phyloP scores from a whole-genome alignment of 208 protist species.

The Wallacemonas rigidus region DNA sequence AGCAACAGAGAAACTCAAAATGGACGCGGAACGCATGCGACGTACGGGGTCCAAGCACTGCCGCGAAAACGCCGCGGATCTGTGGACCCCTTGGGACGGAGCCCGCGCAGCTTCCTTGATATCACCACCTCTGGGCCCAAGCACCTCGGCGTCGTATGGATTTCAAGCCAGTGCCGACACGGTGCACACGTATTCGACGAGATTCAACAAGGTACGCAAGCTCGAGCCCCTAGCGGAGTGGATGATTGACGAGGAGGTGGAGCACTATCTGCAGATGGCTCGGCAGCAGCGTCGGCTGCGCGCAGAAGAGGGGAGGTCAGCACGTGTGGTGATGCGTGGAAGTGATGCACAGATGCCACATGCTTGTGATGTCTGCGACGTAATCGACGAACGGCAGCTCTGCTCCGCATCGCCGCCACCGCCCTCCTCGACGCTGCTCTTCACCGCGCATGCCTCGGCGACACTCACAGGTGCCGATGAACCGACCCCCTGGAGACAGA shows the following conservation, averaged over 20 bases:
- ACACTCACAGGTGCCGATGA: no score
- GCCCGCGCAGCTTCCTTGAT: neutral
- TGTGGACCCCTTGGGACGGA: neutral
- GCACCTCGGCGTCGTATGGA: neutral
- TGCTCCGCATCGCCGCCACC: no score
- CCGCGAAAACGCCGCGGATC: neutral
- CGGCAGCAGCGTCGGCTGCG: neutral
- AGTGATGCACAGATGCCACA: no score
- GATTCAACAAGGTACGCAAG: neutral
- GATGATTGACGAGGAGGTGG: neutral
- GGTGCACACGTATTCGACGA: neutral
- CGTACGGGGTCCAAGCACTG: neutral
- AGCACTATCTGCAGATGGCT: constrained; percentile 9
- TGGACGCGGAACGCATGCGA: neutral
- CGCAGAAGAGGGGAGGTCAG: no score
- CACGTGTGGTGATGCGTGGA: no score
- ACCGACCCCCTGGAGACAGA: no score
- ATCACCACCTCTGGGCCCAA: neutral
- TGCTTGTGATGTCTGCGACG: no score
- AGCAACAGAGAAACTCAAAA: no score
- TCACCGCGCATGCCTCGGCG: no score
- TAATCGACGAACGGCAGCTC: no score
- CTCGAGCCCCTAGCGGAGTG: constrained; percentile 1
- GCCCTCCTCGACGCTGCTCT: no score
- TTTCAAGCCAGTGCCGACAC: neutral